phyloP scores from a whole-genome alignment of 345 rosid species.

The Boechera stricta region DNA sequence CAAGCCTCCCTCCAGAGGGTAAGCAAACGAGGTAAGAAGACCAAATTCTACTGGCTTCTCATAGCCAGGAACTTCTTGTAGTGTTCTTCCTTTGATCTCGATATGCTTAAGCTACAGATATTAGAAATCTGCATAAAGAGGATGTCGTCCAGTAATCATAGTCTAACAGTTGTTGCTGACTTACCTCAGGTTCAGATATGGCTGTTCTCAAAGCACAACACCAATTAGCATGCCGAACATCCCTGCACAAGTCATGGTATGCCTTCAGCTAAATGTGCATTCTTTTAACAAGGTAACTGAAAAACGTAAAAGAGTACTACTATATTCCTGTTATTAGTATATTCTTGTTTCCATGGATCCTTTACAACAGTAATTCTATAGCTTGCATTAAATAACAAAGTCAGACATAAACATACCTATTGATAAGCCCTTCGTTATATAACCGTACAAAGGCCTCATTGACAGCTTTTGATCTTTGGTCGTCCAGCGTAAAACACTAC shows the following conservation, averaged over 20 bases:
- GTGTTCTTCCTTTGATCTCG: conserved; percentile 74
- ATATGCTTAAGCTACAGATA: conserved; percentile 74
- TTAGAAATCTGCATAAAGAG: conserved; percentile 35
- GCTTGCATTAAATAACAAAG: conserved; percentile 10
- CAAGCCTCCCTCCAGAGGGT: conserved; percentile 75
- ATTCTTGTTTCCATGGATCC: neutral
- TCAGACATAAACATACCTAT: conserved; percentile 59
- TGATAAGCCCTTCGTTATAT: conserved; percentile 77
- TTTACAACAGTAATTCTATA: conserved; percentile 8
- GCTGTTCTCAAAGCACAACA: conserved; percentile 85
- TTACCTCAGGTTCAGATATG: conserved; percentile 89
- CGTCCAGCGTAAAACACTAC: conserved; percentile 98
- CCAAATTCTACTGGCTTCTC: conserved; percentile 93
- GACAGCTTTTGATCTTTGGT: conserved; percentile 85
- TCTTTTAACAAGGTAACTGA: conserved; percentile 17
- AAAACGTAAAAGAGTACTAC: conserved; percentile 2
- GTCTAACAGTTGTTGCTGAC: conserved; percentile 28
- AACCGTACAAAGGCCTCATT: conserved; percentile 82
- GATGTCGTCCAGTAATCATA: conserved; percentile 23
- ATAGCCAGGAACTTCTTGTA: conserved; percentile 75
- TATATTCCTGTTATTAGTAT: neutral
- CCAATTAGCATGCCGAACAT: conserved; percentile 86
- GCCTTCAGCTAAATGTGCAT: conserved; percentile 5
- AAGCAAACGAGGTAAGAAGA: conserved; percentile 85
- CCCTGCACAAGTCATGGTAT: conserved; percentile 58